phyloP scores from a whole-genome alignment of 202 grass and related monocot species.

The Bolboschoenoplectus hybrid region DNA sequence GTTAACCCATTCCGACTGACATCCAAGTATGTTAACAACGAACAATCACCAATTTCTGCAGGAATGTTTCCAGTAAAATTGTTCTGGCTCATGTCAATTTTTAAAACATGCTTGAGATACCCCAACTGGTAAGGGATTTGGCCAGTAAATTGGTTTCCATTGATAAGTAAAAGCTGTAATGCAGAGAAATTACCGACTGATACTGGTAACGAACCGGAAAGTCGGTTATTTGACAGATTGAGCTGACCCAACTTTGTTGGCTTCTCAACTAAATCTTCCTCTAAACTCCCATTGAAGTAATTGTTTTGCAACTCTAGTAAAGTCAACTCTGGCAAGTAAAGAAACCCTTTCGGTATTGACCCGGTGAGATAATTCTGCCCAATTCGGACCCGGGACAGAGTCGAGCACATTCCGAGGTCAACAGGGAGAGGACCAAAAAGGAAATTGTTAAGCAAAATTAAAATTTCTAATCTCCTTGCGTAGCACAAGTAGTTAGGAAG shows the following conservation, averaged over 20 bases:
- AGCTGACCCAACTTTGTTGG: constrained; percentile 48
- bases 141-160: constrained; percentile 57
- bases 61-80: constrained; percentile 65
- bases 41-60: constrained; percentile 55
- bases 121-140: constrained; percentile 57
- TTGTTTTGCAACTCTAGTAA: constrained; percentile 77
- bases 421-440: constrained; percentile 72
- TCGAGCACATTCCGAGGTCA: constrained; percentile 61
- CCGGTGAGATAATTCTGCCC: constrained; percentile 83
- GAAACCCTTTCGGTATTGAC: constrained; percentile 61
- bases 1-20: constrained; percentile 67
- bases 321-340: constrained; percentile 70
- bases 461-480: constrained; percentile 61
- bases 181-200: constrained; percentile 71
- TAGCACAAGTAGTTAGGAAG: constrained; percentile 63
- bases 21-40: constrained; percentile 78
- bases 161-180: constrained; percentile 69
- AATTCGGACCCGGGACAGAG: constrained; percentile 67
- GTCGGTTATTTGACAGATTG: constrained; percentile 77
- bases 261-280: constrained; percentile 27
- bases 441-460: constrained; percentile 89
- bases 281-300: constrained; percentile 68
- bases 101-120: constrained; percentile 56
- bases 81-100: constrained; percentile 87
- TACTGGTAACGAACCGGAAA: constrained; percentile 56